Conservation (phyloP, 169 alveolate species). For the Theileria orientalis region DNA sequence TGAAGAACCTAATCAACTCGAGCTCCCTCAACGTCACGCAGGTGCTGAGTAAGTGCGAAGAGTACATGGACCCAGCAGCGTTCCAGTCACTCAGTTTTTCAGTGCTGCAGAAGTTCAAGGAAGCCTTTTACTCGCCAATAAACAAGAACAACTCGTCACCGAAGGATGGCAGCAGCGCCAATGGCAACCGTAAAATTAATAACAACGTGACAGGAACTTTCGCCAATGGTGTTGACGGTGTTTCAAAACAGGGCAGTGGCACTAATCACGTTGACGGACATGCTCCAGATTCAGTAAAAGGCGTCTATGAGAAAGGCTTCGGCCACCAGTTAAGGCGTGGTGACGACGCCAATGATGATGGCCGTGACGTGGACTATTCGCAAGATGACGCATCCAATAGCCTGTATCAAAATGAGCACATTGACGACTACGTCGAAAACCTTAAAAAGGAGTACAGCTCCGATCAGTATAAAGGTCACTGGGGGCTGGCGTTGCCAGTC, state of each 20-base stretch:
- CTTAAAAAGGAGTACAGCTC: no score
- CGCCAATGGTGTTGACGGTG: no score
- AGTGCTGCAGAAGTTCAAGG: slow-evolving; percentile 70
- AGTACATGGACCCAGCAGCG: slow-evolving; percentile 61
- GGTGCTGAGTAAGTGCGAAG: slow-evolving; percentile 62
- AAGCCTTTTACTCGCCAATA: slow-evolving; percentile 69
- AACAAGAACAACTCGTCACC: slow-evolving; percentile 29
- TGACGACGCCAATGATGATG: no score
- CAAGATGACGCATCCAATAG: no score
- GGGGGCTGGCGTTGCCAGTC: slow-evolving; percentile 94
- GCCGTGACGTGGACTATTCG: no score
- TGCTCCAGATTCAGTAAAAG: no score
- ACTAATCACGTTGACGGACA: no score
- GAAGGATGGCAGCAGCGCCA: background rate
- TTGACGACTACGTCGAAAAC: no score
- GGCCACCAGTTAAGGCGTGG: no score
- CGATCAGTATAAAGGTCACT: slow-evolving; percentile 75
- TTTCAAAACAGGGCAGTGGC: no score
- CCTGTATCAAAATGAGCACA: background rate
- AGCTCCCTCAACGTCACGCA: slow-evolving; percentile 38
- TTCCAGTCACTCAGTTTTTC: slow-evolving; percentile 67
- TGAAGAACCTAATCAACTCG: slow-evolving; percentile 27
- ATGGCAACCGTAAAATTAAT: background rate
- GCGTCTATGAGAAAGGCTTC: no score
- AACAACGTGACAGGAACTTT: background rate